Evolutionary conservation across 1,139 yeast genomes (phyloP), one percentile per base, ranked within the genome.

Genomic region (Debaryomyces udenii): DNA sequence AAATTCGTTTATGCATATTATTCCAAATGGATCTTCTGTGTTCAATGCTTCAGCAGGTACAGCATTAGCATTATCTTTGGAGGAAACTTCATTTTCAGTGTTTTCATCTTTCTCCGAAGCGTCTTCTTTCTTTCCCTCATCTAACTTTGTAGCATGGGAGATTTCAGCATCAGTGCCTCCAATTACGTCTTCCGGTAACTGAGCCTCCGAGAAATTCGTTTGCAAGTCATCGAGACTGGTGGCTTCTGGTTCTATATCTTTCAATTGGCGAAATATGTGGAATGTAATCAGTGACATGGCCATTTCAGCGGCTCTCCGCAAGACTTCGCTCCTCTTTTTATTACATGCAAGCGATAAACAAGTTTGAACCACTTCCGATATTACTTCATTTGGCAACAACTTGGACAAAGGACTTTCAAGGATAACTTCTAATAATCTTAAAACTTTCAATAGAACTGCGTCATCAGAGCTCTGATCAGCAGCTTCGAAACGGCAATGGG

Each of bases 401-500:
- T 71, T 74, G 10, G 91, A 85, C 35, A 84, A 70, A 1, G 76
- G 74, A n/a, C 93, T 81, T 13, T 74, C 71, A 23, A 90, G 76
- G 24, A 91, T 75, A 31, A 72, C 67, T 52, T 89, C 94, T 59
- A 93, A 72, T 29, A 93, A 68, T 33, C 86, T 71, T 50, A 94
- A 76, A 17, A 94, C 95, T 55, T 88, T 88, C 40, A 91, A 72
- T 40, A 94, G 68, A 4, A 94, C 94, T 0, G 96, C 88, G 57
- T 94, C 99, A 63, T 94, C 99, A 31, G 91, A 85, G 31, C 85
- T 80, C 59, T 90, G 96, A 57, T 91, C 97, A 0, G 95, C 87
- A 1, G 96, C 96, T 66, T 93, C 98, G 59, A 93, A 94, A 28
- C 96, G 80, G 62, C 99, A 93, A 57, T 90, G 96, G 0, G 98